Base-by-base conservation (phyloP, 768 basidiomycete genomes). In the Pholiota microspora region DNA sequence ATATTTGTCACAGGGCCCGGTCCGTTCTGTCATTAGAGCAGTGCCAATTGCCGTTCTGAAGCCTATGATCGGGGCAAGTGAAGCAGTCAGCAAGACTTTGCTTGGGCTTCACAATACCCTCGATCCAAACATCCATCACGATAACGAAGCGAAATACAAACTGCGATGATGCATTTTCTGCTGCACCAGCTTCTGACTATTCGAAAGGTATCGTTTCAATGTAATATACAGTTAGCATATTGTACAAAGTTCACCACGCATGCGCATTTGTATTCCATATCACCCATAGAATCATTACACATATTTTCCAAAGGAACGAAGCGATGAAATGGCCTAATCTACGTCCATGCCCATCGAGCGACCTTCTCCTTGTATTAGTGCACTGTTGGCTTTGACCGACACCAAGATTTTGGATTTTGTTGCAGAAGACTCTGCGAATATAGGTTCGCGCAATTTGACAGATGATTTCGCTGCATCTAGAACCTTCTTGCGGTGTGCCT, bases 61-160 rank as follows among this genome's bases (percentile, higher is more conserved):
- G 64, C 94, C 97, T 1, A 96, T 97, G 93, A 99, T 98, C 54
- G 97, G 97, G 3, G 94, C 95, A 3, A 93, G 88, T 47, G 96
- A 97, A 71, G 97, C 97, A 2, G 89, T 98, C 56, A 89, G 93
- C 73, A 95, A 98, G 76, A 95, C 96, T 0, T 73, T 98, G 32
- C 80, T 98, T 51, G 97, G 97, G 7, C 77, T 99, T 34, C 89
- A 94, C 62, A 98, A 98, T 68, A 83, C 92, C 44, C 73, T 99
- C 63, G 94, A 98, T 69, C 94, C 96, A 8, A 82, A 86, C 55
- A 77, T 89, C 45, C 83, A 85, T 42, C 77, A 82, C 49, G 94
- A 96, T 67, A 89, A 88, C 61, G 89, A 91, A 61, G 94, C 92
- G 50, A 98, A 98, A 72, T 98, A 98, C 73, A 98, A 98, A 71